These are phyloP conservation scores for Candida alai DNA, from an alignment of 805 yeast species.

Conservation along the genomic window DNA sequence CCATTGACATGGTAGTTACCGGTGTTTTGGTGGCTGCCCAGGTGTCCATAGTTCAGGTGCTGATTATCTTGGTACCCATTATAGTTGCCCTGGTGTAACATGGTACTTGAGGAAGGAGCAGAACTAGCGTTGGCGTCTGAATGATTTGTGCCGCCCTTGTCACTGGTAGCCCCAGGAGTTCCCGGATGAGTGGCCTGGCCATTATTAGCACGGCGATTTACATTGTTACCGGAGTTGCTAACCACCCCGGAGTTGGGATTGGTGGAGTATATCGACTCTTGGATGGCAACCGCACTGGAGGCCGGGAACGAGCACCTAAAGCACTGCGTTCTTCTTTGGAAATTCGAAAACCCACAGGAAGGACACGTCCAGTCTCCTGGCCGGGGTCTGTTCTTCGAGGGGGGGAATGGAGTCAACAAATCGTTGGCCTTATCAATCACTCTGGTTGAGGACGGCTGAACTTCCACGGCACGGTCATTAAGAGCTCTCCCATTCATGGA, in stretches of 20 bases:
- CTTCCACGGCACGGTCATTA: constrained; percentile 73
- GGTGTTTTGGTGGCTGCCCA: constrained; percentile 10
- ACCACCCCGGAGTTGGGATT: constrained; percentile 5
- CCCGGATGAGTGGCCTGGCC: not conserved
- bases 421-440: constrained; percentile 82
- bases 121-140: not conserved
- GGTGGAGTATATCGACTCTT: constrained; percentile 50
- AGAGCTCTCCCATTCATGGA: constrained; percentile 74
- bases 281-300: constrained; percentile 64
- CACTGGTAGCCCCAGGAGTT: not conserved
- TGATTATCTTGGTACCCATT: constrained; percentile 8
- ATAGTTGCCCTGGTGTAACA: not conserved
- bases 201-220: not conserved
- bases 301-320: constrained; percentile 91
- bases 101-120: no score
- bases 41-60: constrained; percentile 7
- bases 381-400: constrained; percentile 79
- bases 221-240: not conserved
- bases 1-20: constrained; percentile 12
- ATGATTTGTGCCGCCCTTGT: not conserved
- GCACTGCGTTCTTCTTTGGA: constrained; percentile 91
- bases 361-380: constrained; percentile 99
- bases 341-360: constrained; percentile 90
- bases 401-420: constrained; percentile 79
- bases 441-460: constrained; percentile 77